Evolutionary conservation across 2,329 filamentous ascomycete species (phyloP).

Genomic region (Neurospora crassa): DNA sequence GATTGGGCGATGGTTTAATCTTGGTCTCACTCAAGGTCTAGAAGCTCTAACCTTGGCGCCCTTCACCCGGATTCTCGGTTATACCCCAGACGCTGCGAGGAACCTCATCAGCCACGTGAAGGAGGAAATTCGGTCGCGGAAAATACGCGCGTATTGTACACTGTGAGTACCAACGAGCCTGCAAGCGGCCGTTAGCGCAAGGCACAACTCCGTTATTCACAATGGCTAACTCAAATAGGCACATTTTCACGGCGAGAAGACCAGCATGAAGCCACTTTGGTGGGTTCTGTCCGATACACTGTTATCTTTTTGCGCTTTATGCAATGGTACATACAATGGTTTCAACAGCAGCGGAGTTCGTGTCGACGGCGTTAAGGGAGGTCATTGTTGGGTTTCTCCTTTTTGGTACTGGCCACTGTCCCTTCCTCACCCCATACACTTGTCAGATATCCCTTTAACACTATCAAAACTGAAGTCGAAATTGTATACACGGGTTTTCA

Average conservation of each 20-base stretch:
- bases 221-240: slow-evolving; percentile 17
- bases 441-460: background rate
- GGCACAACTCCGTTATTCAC: slow-evolving; percentile 7
- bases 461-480: background rate
- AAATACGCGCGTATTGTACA: slow-evolving; percentile 63
- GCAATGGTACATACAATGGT: background rate
- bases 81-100: slow-evolving; percentile 52
- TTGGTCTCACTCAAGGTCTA: slow-evolving; percentile 63
- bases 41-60: slow-evolving; percentile 66
- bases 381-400: background rate
- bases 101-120: slow-evolving; percentile 54
- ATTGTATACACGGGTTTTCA: background rate
- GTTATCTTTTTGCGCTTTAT: background rate
- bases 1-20: slow-evolving; percentile 75
- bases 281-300: background rate
- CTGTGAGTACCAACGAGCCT: slow-evolving; percentile 49
- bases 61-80: slow-evolving; percentile 55
- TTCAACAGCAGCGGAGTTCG: background rate
- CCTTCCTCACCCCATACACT: background rate
- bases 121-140: slow-evolving; percentile 58
- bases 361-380: background rate
- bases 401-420: background rate
- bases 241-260: slow-evolving; percentile 25
- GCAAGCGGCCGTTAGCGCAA: background rate
- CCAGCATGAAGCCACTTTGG: slow-evolving; percentile 14